phyloP scores from a whole-genome alignment of 2,329 filamentous ascomycete species.

The Colletotrichum sp. region DNA sequence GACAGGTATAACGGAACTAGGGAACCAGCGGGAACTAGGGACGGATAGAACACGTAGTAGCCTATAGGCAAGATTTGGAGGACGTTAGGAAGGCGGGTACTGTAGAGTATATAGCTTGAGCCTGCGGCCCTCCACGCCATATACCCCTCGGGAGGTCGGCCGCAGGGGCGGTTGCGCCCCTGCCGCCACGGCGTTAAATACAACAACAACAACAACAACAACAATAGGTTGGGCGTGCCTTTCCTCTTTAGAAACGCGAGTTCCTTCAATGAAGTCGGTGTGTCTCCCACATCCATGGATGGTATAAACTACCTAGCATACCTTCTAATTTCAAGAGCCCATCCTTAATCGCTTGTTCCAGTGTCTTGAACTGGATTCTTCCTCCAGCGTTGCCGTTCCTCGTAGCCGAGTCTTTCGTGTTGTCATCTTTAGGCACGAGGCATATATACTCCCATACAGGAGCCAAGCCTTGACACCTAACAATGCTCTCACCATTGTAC shows the following conservation, averaged over 20 bases:
- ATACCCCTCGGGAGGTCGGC: no score
- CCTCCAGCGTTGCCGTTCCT: accelerated
- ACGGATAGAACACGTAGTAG: no score
- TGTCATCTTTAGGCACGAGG: background rate
- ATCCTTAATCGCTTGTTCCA: background rate
- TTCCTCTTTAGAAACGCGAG: background rate
- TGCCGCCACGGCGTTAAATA: background rate
- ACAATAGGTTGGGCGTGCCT: accelerated
- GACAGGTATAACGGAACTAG: no score
- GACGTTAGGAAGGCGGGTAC: background rate
- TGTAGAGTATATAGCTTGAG: no score
- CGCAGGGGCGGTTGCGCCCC: no score
- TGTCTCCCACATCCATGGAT: background rate
- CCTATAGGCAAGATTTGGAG: no score
- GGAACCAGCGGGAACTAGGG: no score
- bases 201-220: background rate
- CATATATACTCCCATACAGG: background rate
- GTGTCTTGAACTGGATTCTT: background rate
- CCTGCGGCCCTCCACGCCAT: no score
- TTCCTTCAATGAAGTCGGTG: background rate
- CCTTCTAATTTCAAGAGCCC: background rate
- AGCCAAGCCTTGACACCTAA: background rate
- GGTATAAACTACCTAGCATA: background rate
- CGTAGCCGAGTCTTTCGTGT: accelerated
- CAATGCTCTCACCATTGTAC: conserved; percentile 24